Base-by-base conservation (phyloP, 768 basidiomycete genomes). In the Xerocomus potaroensis region DNA sequence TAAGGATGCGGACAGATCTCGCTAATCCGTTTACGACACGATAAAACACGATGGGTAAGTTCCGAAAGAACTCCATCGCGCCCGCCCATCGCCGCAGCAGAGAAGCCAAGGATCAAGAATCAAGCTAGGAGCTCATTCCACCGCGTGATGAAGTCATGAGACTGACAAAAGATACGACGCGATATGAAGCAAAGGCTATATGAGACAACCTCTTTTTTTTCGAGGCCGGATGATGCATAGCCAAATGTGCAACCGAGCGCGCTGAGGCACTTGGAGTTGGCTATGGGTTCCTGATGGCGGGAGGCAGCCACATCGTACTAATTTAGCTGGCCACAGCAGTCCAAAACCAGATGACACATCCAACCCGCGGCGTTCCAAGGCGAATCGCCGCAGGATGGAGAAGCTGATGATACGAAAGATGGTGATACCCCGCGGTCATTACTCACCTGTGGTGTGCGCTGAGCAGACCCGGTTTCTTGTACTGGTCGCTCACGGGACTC, bases 391-490 rank as follows among this genome's bases (percentile, higher is more conserved):
- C 38, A 38, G 12, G 27, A 43, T 5, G 32, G 41, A 35, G 30
- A 23, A 18, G 24, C 43, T 8, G 2, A 45, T 8, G 43, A 41
- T 43, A 31, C 41, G 26, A 9, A 18, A 18, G 24, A 31, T 14
- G 10, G 6, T 10, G 19, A 30, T 36, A 21, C 24, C 12, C 26
- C 60, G 43, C 43, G 21, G 12, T 24, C 16, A 49, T 44, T 26
- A 69, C 88, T 77, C 66, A 96, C 93, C 95, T 80, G 68, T 96
- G 91, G 42, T 72, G 67, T 37, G 91, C 91, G 50, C 83, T 87
- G 43, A 96, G 82, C 36, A 99, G 73, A 42, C 96, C 96, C 30
- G 88, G 83, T 67, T 99, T 99, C 79, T 92, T 91, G 82, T 99
- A 99, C 74, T 78, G 74, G 74, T 95, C 93, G 61, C 83, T 87